phyloP scores from a whole-genome alignment of 768 basidiomycete genomes.

The Trametes elegans region DNA sequence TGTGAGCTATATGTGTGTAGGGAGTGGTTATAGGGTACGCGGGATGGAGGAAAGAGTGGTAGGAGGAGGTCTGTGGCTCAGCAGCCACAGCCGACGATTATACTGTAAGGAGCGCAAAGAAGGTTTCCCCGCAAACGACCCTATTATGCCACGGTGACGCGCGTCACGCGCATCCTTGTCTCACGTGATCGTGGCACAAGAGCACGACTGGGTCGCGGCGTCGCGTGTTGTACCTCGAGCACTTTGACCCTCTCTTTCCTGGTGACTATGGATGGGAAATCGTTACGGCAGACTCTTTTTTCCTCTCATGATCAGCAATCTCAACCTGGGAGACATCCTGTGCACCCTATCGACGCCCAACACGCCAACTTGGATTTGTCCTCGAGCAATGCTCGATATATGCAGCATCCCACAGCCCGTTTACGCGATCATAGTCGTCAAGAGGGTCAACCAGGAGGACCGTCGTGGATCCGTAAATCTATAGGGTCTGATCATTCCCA shows the following conservation, averaged over 20 bases:
- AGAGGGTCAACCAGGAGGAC: too few species aligned
- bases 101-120: not conserved
- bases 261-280: slow-evolving; percentile 9
- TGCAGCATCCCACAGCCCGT: too few species aligned
- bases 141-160: slow-evolving; percentile 1
- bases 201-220: not conserved
- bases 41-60: not conserved
- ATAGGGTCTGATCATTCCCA: too few species aligned
- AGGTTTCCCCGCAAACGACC: not conserved
- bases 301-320: not conserved
- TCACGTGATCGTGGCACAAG: slow-evolving; percentile 17
- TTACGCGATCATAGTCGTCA: too few species aligned
- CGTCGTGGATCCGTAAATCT: too few species aligned
- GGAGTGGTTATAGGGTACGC: not conserved
- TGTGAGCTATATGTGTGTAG: not conserved
- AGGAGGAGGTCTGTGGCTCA: not conserved
- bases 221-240: not conserved
- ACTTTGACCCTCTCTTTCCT: not conserved
- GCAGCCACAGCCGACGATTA: not conserved
- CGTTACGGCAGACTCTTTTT: slow-evolving; percentile 9
- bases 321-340: not conserved
- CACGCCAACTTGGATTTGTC: too few species aligned
- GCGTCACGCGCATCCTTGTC: slow-evolving; percentile 1
- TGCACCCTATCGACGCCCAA: too few species aligned
- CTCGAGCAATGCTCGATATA: too few species aligned